Evolutionary conservation across 2,329 filamentous ascomycete species (phyloP).

Genomic region (Pseudocercospora musae): DNA sequence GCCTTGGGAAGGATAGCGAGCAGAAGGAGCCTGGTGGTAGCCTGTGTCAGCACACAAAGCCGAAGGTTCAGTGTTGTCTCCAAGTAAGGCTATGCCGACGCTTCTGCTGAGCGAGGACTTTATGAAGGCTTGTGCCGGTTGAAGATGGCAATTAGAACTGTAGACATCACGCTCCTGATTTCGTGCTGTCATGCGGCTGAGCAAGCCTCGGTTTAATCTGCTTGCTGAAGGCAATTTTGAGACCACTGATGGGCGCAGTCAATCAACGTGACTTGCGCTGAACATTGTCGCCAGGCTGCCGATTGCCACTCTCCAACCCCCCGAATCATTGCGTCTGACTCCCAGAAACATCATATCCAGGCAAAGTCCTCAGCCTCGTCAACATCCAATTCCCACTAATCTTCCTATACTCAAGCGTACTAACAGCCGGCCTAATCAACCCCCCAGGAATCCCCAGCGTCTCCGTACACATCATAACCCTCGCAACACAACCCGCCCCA

Average conservation of each 20-base stretch:
- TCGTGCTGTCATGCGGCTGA: background rate
- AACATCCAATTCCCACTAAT: background rate
- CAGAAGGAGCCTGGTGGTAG: background rate
- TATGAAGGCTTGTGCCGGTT: background rate
- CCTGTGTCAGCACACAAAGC: background rate
- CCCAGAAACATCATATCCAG: background rate
- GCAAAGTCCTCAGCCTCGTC: background rate
- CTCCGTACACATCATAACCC: background rate
- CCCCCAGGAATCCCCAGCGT: background rate
- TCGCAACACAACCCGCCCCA: background rate
- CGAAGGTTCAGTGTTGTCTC: background rate
- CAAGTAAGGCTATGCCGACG: background rate
- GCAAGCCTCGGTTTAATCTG: background rate
- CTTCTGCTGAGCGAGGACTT: background rate
- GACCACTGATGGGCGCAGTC: background rate
- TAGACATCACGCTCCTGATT: background rate
- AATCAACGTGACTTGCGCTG: too few species aligned
- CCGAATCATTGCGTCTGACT: background rate
- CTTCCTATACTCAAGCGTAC: background rate
- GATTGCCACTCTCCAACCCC: background rate
- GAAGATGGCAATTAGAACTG: background rate
- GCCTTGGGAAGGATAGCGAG: background rate
- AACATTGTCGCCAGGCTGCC: too few species aligned
- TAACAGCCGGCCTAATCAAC: background rate
- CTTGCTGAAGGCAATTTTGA: background rate